Base-by-base conservation (phyloP, 2,329 filamentous ascomycete genomes). In the Penicillium sp. region DNA sequence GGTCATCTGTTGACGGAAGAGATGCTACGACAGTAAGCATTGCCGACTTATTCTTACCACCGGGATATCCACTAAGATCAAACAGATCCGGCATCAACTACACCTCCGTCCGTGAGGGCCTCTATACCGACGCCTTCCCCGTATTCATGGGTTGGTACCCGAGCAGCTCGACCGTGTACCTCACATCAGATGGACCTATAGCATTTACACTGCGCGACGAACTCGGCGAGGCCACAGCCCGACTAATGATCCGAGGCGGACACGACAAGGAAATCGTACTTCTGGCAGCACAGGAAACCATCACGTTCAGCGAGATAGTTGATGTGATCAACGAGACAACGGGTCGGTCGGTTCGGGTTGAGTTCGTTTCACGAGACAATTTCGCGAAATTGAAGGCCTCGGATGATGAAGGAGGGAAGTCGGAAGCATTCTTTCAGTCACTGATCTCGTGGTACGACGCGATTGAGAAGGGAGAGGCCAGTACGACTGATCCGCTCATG, bases 61-160 rank as follows among this genome's bases (percentile, higher is more conserved):
- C 11, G 2, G 18, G 19, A 3, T 24, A 31, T 31, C 16, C 18
- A 19, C 36, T 51, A 29, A 55, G 24, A 60, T 56, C 37, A 23
- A 0, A 39, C 28, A 75, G 72, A 21, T 70, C 72, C 3, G 69
- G 68, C 4, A 68, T 84, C 47, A 74, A 75, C 1, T 84, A 79
- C 62, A 84, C 83, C 11, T 75, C 80, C 10, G 68, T 87, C 36
- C 79, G 84, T 13, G 83, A 86, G 65, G 85, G 83, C 0, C 63
- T 85, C 29, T 87, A 87, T 64, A 75, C 77, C 1, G 83, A 87
- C 59, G 83, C 81, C 3, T 86, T 83, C 69, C 83, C 83, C 2
- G 70, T 86, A 26, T 86, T 86, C 67, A 75, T 82, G 2, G 79
- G 69, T 52, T 75, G 72, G 73, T 75, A 74, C 44, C 72, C 72